Evolutionary conservation across 2,329 filamentous ascomycete species (phyloP).

Genomic region (Hymenoscyphus infarciens): DNA sequence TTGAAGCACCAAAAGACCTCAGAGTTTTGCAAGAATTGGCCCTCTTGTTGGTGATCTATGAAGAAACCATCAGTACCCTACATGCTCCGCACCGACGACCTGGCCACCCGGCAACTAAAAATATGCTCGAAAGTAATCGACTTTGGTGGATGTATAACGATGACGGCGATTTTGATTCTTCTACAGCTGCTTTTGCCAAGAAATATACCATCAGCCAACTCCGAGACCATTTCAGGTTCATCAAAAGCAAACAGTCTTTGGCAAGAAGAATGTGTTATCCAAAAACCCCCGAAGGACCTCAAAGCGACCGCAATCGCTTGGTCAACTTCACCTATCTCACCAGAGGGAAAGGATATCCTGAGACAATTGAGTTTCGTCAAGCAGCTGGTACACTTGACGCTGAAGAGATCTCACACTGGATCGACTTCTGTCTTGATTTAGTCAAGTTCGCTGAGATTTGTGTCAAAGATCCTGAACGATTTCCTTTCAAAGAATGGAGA

Average conservation of each 20-base stretch:
- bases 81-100: constrained; percentile 27
- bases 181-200: constrained; percentile 3
- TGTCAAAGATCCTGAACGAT: constrained; percentile 14
- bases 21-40: constrained; percentile 24
- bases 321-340: constrained; percentile 23
- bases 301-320: constrained; percentile 16
- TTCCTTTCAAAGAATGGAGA: constrained; percentile 18
- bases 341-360: constrained; percentile 7
- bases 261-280: constrained; percentile 20
- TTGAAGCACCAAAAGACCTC: constrained; percentile 22
- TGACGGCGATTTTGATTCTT: constrained; percentile 8
- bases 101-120: constrained; percentile 13
- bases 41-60: constrained; percentile 27
- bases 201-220: constrained; percentile 2
- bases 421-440: constrained; percentile 28
- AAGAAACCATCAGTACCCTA: constrained; percentile 26
- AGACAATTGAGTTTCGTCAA: constrained; percentile 30
- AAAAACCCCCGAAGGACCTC: background rate
- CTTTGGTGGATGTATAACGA: constrained; percentile 14
- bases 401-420: constrained; percentile 23
- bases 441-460: constrained; percentile 24
- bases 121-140: constrained; percentile 25
- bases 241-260: constrained; percentile 5
- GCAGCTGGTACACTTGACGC: constrained; percentile 21
- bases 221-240: constrained; percentile 5